Base-by-base conservation (phyloP, 2,329 filamentous ascomycete genomes). In the Biscogniauxia mediterranea region DNA sequence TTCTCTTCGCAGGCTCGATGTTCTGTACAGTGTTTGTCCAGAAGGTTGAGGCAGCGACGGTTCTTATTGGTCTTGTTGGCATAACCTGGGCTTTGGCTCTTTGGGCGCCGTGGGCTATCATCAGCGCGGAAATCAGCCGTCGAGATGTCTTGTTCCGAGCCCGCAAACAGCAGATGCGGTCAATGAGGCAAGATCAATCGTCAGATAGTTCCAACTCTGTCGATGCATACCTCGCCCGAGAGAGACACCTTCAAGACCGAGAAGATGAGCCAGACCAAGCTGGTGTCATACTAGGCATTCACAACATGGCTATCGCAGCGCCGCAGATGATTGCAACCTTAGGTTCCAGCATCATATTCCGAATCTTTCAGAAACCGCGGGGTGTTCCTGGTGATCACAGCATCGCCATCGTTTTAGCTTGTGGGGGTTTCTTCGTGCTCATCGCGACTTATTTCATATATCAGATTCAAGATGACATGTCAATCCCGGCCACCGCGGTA, bases 81-180 rank as follows among this genome's bases (percentile, higher is more conserved):
- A 87, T 98, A 61, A 93, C 92, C 1, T 98, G 94, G 94, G 93
- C 93, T 21, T 80, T 97, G 70, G 93, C 93, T 1, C 85, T 96
- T 25, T 98, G 94, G 94, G 94, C 93, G 0, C 94, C 94, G 0
- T 98, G 94, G 79, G 93, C 94, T 49, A 90, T 98, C 69, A 97
- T 98, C 73, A 93, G 92, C 53, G 92, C 92, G 5, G 94, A 98
- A 75, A 93, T 98, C 64, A 91, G 90, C 63, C 90, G 89, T 62
- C 88, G 92, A 5, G 91, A 97, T 72, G 87, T 89, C 50, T 65
- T 77, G 19, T 73, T 80, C 23, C 81, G 83, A 21, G 75, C 78
- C 2, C 73, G 64, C 57, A 71, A 72, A 60, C 72, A 73, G 50
- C 71, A 70, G 69, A 74, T 67, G 68, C 74, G 51, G 70, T 70